Evolutionary conservation across 1,284 basidiomycete species (phyloP), one percentile per base, ranked within the genome.

Genomic region (Tylopilus orsonianus): DNA sequence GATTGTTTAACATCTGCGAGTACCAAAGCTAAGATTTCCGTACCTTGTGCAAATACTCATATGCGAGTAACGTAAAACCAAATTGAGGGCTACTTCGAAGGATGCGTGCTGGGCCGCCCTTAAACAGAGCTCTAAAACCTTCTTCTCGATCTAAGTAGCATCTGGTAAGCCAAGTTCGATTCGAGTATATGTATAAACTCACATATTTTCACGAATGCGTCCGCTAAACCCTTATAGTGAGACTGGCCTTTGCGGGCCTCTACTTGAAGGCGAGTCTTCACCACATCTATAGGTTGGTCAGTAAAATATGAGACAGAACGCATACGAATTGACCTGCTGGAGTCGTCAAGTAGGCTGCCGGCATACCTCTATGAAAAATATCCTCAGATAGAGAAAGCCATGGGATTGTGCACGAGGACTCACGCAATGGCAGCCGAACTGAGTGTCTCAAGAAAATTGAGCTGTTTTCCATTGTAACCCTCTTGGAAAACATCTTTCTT

Each of bases 191-290:
- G 18, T 19, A 23, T 7, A 27, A 40, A 70, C 79, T 65, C 65
- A 86, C 89, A 85, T 56, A 99, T 98, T 69, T 90, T 97, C 43
- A 79, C 74, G 62, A 97, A 93, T 22, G 93, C 95, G 71, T 99
- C 94, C 13, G 75, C 68, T 40, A 97, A 73, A 41, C 97, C 96
- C 69, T 90, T 93, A 76, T 99, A 99, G 52, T 87, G 77, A 5
- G 93, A 91, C 69, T 99, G 85, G 14, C 96, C 97, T 59, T 90
- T 88, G 54, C 88, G 81, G 29, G 93, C 89, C 70, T 99, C 97
- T n/a, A 93, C 87, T 69, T 99, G 97, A 55, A 99, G 75, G 48
- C 96, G 85, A n/a, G 96, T 99, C 80, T 99, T 99, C 69, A 98
- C 92, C 51, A 99, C 97, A 70, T 99, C 96, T 84, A 70, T 26